Evolutionary conservation across 805 yeast genomes (phyloP).

Genomic region (Wickerhamiella occidentalis): DNA sequence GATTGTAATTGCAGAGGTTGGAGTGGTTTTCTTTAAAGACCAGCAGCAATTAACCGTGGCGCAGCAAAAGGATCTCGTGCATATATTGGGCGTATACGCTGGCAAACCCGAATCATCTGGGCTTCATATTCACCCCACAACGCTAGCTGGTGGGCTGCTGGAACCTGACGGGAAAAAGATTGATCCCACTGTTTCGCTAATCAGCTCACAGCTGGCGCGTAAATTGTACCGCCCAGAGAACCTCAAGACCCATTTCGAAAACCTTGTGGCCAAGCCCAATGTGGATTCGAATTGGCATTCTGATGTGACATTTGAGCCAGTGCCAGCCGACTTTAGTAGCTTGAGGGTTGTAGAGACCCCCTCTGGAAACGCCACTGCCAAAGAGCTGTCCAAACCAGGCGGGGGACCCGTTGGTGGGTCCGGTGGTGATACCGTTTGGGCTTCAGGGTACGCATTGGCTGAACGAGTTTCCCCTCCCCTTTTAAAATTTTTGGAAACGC

Average conservation of each 20-base stretch:
- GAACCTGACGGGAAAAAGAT: slow-evolving; percentile 4
- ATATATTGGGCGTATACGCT: slow-evolving; percentile 26
- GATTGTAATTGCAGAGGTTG: slow-evolving; percentile 36
- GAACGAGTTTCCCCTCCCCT: slow-evolving; percentile 41
- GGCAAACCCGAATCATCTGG: slow-evolving; percentile 22
- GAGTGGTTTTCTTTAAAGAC: slow-evolving; percentile 40
- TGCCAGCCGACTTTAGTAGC: slow-evolving; percentile 46
- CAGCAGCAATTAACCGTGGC: slow-evolving; percentile 29
- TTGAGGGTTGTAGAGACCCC: slow-evolving; percentile 38
- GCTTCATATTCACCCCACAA: slow-evolving; percentile 21
- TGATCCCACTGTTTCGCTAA: background rate
- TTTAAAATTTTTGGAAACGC: slow-evolving; percentile 36
- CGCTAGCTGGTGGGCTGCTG: slow-evolving; percentile 21
- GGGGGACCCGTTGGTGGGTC: slow-evolving; percentile 13
- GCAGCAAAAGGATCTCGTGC: slow-evolving; percentile 23
- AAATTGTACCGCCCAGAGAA: slow-evolving; percentile 15
- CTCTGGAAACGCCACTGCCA: background rate
- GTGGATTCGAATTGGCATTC: slow-evolving; percentile 35
- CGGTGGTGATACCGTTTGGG: slow-evolving; percentile 43
- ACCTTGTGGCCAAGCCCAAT: background rate
- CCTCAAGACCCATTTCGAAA: background rate
- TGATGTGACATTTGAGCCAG: slow-evolving; percentile 43
- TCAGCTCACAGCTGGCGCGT: slow-evolving; percentile 15
- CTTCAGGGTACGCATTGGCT: slow-evolving; percentile 42
- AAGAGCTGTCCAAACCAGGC: background rate